These are phyloP conservation scores for Pseudomonodictys pantanalensis DNA, from an alignment of 495 filamentous ascomycete genomes.

Conservation along the genomic window DNA sequence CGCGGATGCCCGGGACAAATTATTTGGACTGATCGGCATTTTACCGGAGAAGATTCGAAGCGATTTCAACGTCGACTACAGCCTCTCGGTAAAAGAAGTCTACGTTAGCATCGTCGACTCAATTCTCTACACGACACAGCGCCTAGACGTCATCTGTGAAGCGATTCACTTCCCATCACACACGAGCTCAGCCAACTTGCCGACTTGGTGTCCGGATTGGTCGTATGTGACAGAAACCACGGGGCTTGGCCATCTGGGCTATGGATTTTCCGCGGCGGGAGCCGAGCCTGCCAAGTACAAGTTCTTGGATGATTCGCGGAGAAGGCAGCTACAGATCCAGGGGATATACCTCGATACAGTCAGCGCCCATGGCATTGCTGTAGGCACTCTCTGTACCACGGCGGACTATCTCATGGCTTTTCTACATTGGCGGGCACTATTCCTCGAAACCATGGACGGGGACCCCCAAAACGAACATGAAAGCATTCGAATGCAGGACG, in stretches of 20 bases:
- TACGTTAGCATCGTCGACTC: slow-evolving; percentile 37
- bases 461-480: slow-evolving; percentile 1
- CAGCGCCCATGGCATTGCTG: slow-evolving; percentile 22
- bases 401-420: slow-evolving; percentile 38
- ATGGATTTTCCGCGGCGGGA: slow-evolving; percentile 32
- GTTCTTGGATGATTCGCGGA: slow-evolving; percentile 19
- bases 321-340: slow-evolving; percentile 30
- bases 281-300: slow-evolving; percentile 18
- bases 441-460: slow-evolving; percentile 4
- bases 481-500: slow-evolving; percentile 8
- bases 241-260: slow-evolving; percentile 20
- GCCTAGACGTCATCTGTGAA: slow-evolving; percentile 28
- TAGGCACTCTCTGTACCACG: slow-evolving; percentile 25
- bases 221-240: slow-evolving; percentile 28
- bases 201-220: slow-evolving; percentile 40
- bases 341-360: slow-evolving; percentile 35
- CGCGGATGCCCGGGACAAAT: slow-evolving; percentile 18
- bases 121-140: slow-evolving; percentile 32
- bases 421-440: slow-evolving; percentile 32
- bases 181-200: slow-evolving; percentile 16
- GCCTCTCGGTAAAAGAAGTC: slow-evolving; percentile 32
- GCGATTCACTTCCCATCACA: slow-evolving; percentile 18
- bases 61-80: slow-evolving; percentile 35
- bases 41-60: slow-evolving; percentile 21
- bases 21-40: slow-evolving; percentile 32